These are phyloP conservation scores for Aureobasidium sp. DNA, from an alignment of 2,329 filamentous ascomycete genomes.

Conservation along the genomic window DNA sequence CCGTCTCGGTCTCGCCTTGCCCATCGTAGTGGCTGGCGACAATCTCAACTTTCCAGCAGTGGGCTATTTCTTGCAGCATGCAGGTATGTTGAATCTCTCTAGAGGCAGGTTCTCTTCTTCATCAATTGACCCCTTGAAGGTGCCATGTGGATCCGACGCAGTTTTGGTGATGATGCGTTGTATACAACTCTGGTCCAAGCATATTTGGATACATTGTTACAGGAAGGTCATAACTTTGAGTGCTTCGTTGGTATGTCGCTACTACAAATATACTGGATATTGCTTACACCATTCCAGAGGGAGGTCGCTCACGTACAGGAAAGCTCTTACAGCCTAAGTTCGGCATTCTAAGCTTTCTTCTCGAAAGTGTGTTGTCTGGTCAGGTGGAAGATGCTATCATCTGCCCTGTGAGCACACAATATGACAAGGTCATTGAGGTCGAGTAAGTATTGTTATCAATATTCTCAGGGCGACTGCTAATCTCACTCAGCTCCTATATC, in stretches of 20 bases:
- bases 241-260: conserved; percentile 61
- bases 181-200: conserved; percentile 91
- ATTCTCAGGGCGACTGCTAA: not conserved
- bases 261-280: not conserved
- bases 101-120: no score
- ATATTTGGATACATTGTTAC: conserved; percentile 87
- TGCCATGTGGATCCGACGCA: conserved; percentile 90
- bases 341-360: conserved; percentile 81
- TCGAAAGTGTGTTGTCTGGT: conserved; percentile 83
- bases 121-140: conserved; percentile 31
- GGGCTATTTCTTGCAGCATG: conserved; percentile 84
- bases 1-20: conserved; percentile 79
- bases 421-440: conserved; percentile 98
- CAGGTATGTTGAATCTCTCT: conserved; percentile 42
- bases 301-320: conserved; percentile 82
- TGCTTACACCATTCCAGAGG: conserved; percentile 45
- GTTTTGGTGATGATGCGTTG: conserved; percentile 84
- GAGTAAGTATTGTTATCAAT: conserved; percentile 41
- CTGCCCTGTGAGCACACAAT: conserved; percentile 93
- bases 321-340: conserved; percentile 94
- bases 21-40: conserved; percentile 88
- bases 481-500: conserved; percentile 61
- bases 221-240: conserved; percentile 88
- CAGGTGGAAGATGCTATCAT: conserved; percentile 86
- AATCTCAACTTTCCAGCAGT: conserved; percentile 93